Evolutionary conservation across 2,329 filamentous ascomycete genomes (phyloP), one percentile per base, ranked within the genome.

Genomic region (Xylariales sp.): DNA sequence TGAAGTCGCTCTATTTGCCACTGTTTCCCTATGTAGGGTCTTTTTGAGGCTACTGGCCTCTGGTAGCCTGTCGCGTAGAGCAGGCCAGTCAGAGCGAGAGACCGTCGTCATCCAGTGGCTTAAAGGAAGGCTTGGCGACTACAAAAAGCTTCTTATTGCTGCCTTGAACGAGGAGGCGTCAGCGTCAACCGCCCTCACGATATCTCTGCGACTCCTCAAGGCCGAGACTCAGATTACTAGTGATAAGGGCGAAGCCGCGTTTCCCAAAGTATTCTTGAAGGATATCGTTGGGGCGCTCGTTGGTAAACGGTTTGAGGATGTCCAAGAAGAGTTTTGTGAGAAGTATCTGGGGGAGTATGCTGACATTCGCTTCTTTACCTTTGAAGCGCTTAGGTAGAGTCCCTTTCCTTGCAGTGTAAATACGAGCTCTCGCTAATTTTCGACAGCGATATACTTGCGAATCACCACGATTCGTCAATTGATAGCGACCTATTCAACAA

Each of bases 171-270:
- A 88, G 12, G 87, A 91, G 68, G 83, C 87, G 3, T 81, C 89
- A n/a, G 89, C 93, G 69, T 85, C 87, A 50, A 92, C 91, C 16
- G 90, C 89, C 10, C 81, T 98, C 74, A 93, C 91, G 0, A 82
- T 97, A 56, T 86, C 90, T 64, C 97, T 97, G 94, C 90, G 91
- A 63, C 80, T 97, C 55, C 82, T 97, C 71, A 96, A 97, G 82
- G 90, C 91, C 58, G 93, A 97, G 77, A 90, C 87, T 18, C 87
- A 88, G 69, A 82, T 88, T 74, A 78, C 89, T 43, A 85, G 85
- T 63, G 86, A 86, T 64, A 86, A 86, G 30, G 86, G 88, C 6
- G 88, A 90, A 53, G 88, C 90, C 75, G 87, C 83, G 14, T 97
- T 97, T 80, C 91, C 91, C 3, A 87, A 86, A 28, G 81, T 83